phyloP scores from a whole-genome alignment of 2,329 filamentous ascomycete genomes.

The Trichoderma asperellum region DNA sequence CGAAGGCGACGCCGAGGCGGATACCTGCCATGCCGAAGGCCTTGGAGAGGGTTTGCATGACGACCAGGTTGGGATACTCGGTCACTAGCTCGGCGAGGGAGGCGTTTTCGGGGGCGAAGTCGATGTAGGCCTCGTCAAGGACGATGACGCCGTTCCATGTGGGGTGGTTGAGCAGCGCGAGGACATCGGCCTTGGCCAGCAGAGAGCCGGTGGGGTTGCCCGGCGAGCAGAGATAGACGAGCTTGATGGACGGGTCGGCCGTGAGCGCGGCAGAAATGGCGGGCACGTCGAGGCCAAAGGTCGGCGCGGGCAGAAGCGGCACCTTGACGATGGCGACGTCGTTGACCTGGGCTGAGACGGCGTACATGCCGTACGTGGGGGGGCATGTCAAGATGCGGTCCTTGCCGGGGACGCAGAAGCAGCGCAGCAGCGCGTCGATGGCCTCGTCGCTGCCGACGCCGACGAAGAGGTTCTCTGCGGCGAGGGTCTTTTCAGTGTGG shows the following conservation, averaged over 20 bases:
- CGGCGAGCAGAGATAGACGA: slow-evolving; percentile 91
- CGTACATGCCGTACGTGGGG: slow-evolving; percentile 98
- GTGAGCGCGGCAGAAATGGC: slow-evolving; percentile 70
- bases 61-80: slow-evolving; percentile 93
- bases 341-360: slow-evolving; percentile 91
- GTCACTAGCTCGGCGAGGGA: slow-evolving; percentile 89
- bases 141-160: slow-evolving; percentile 95
- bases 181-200: slow-evolving; percentile 75
- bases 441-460: slow-evolving; percentile 96
- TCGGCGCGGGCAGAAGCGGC: slow-evolving; percentile 72
- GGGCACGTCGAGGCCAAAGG: slow-evolving; percentile 73
- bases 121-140: slow-evolving; percentile 93
- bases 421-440: slow-evolving; percentile 90
- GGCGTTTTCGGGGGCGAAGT: slow-evolving; percentile 77
- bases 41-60: slow-evolving; percentile 98
- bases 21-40: slow-evolving; percentile 96
- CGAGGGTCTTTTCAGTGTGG: slow-evolving; percentile 74
- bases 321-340: slow-evolving; percentile 85
- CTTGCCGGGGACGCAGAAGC: slow-evolving; percentile 84
- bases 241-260: slow-evolving; percentile 68
- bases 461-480: slow-evolving; percentile 85
- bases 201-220: slow-evolving; percentile 90
- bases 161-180: slow-evolving; percentile 75
- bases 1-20: slow-evolving; percentile 83
- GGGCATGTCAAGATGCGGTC: slow-evolving; percentile 95